phyloP scores from a whole-genome alignment of 352 stramenopile species.

The Globisporangium echinulatum region DNA sequence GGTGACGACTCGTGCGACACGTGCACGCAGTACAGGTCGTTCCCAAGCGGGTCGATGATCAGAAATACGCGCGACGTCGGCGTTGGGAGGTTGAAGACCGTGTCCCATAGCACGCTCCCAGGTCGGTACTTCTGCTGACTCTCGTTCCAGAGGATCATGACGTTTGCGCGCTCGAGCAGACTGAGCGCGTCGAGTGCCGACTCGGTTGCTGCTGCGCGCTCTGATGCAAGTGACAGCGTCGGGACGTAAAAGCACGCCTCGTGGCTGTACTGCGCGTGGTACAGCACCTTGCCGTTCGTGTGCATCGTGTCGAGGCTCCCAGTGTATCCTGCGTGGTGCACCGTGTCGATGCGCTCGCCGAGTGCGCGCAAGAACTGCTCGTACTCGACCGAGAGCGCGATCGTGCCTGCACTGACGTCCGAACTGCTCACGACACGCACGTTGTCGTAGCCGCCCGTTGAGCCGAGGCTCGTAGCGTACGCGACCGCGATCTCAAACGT shows the following conservation, averaged over 20 bases:
- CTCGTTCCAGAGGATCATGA: constrained; percentile 86
- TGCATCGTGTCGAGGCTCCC: constrained; percentile 31
- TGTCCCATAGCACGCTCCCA: constrained; percentile 72
- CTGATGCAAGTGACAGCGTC: constrained; percentile 50
- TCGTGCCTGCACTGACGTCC: constrained; percentile 32
- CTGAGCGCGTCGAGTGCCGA: constrained; percentile 18
- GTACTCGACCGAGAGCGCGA: constrained; percentile 57
- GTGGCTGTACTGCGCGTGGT: constrained; percentile 73
- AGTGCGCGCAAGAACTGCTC: constrained; percentile 61
- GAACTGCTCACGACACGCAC: constrained; percentile 55
- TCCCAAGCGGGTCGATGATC: constrained; percentile 79
- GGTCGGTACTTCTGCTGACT: constrained; percentile 80
- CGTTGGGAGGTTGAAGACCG: constrained; percentile 64
- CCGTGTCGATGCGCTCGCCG: constrained; percentile 46
- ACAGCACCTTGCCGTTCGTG: constrained; percentile 44
- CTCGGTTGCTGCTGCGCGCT: constrained; percentile 20
- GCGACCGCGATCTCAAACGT: constrained; percentile 79
- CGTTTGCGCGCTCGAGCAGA: constrained; percentile 59
- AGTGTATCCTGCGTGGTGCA: constrained; percentile 41
- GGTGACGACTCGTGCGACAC: constrained; percentile 76
- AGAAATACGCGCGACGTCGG: constrained; percentile 73
- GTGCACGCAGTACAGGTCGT: constrained; percentile 81
- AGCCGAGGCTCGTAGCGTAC: constrained; percentile 61
- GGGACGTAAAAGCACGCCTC: constrained; percentile 82
- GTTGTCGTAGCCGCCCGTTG: constrained; percentile 68